Evolutionary conservation across 768 basidiomycete genomes (phyloP), one percentile per base, ranked within the genome.

Genomic region (Tylopilus sp.): DNA sequence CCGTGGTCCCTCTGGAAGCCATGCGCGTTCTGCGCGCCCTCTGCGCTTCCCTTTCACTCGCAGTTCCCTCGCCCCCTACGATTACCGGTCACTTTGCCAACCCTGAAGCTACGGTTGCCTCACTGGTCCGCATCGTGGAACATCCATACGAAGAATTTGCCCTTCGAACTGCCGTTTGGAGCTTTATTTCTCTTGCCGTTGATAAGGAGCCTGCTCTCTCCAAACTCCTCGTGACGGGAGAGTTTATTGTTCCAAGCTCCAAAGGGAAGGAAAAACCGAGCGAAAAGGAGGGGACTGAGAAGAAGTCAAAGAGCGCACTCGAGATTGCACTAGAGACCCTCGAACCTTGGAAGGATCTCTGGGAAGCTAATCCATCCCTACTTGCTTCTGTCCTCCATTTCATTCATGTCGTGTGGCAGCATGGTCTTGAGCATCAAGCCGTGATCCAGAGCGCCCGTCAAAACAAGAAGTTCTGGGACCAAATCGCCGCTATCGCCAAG

Each of bases 151-250:
- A 91, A 26, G 91, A 92, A 39, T 73, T 84, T 18, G 63, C 76
- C 8, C 75, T 91, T 28, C 83, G 88, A 18, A 85, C 79, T 44
- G 79, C 86, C 0, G 81, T 90, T 6, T 98, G 95, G 94, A 80
- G 79, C 55, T 86, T 95, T 56, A 83, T 95, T 35, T 72, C 88
- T 0, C 75, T 90, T 17, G 85, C 89, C 1, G 82, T 95, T 13
- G 85, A 90, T 59, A 86, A 85, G 54, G 92, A 94, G 63, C 92
- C 95, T 1, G 91, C 94, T 0, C 74, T 95, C 5, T 84, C 88
- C 2, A 77, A 82, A 48, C 73, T 97, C 23, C 84, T 94, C 52
- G 84, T 94, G 28, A 78, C 82, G 0, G 92, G 91, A 3, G 78
- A 81, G 38, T 86, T 90, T 57, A 78, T 77, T 44, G 69, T 76